Evolutionary conservation across 2,329 filamentous ascomycete genomes (phyloP).

Genomic region (Xylariaceae sp.): DNA sequence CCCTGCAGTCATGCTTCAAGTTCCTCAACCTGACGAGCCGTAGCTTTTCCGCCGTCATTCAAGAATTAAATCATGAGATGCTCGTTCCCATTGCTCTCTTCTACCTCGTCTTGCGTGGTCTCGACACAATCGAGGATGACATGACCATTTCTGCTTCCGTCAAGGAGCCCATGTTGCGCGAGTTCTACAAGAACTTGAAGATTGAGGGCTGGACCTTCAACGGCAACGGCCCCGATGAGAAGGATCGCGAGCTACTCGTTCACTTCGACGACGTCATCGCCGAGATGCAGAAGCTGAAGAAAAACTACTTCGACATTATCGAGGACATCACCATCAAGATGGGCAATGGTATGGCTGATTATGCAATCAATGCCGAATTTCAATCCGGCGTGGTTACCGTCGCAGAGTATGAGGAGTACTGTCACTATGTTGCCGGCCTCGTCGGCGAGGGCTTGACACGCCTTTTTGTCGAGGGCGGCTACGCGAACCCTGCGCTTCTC

Average conservation of each 20-base stretch:
- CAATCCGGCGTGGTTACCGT: slow-evolving; percentile 75
- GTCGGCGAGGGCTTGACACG: slow-evolving; percentile 91
- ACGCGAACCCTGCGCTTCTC: slow-evolving; percentile 80
- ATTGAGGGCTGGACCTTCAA: slow-evolving; percentile 86
- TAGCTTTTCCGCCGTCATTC: slow-evolving; percentile 88
- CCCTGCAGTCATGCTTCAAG: slow-evolving; percentile 77
- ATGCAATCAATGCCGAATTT: slow-evolving; percentile 76
- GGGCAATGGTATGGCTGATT: slow-evolving; percentile 99
- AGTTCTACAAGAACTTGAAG: slow-evolving; percentile 75
- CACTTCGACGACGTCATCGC: slow-evolving; percentile 83
- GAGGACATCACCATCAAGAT: slow-evolving; percentile 90
- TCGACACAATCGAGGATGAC: slow-evolving; percentile 99
- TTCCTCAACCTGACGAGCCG: slow-evolving; percentile 85
- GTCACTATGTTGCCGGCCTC: slow-evolving; percentile 97
- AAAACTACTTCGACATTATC: slow-evolving; percentile 78
- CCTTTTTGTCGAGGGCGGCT: slow-evolving; percentile 79
- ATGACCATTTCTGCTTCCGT: slow-evolving; percentile 79
- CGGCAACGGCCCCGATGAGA: slow-evolving; percentile 84
- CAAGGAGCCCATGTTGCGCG: slow-evolving; percentile 81
- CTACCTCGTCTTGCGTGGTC: slow-evolving; percentile 84
- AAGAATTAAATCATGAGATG: slow-evolving; percentile 92
- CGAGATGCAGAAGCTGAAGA: slow-evolving; percentile 86
- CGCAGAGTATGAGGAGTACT: slow-evolving; percentile 92
- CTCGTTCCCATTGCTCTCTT: slow-evolving; percentile 85
- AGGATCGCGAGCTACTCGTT: slow-evolving; percentile 86